These are phyloP conservation scores for Populus hybrid DNA, from an alignment of 441 rosid species.

Conservation along the genomic window DNA sequence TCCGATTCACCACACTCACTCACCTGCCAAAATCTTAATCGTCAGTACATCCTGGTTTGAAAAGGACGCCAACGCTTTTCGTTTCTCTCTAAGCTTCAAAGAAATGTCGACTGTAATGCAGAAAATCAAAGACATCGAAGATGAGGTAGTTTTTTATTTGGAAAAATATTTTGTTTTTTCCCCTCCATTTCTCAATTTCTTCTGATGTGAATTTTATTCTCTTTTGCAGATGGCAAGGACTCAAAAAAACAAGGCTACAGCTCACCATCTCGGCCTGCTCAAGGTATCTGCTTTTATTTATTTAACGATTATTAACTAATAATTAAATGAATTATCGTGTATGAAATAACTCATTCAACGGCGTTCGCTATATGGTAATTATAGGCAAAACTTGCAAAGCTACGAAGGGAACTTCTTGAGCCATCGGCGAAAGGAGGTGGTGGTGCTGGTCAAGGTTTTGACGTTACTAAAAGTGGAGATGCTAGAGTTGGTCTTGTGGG, in stretches of 20 bases:
- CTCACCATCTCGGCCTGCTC: slow-evolving; percentile 92
- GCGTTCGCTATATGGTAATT: slow-evolving; percentile 10
- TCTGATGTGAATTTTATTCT: not conserved
- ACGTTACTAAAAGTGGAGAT: slow-evolving; percentile 96
- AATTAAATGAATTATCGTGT: not conserved
- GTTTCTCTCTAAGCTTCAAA: not conserved
- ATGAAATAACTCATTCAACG: not conserved
- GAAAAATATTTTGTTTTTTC: not conserved
- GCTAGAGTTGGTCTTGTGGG: slow-evolving; percentile 97
- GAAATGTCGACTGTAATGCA: slow-evolving; percentile 78
- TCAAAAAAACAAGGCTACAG: slow-evolving; percentile 85
- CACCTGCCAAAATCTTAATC: not conserved
- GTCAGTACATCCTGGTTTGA: not conserved
- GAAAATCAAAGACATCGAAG: slow-evolving; percentile 90
- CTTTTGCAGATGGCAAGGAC: slow-evolving; percentile 73
- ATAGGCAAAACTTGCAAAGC: slow-evolving; percentile 94
- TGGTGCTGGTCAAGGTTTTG: slow-evolving; percentile 84
- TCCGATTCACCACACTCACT: not conserved
- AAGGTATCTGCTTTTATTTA: slow-evolving; percentile 45
- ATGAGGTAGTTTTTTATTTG: slow-evolving; percentile 45
- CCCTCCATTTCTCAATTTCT: not conserved
- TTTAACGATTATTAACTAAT: slow-evolving; percentile 1
- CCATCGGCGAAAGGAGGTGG: slow-evolving; percentile 90
- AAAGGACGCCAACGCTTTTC: slow-evolving; percentile 4
- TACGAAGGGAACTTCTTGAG: slow-evolving; percentile 87